These are phyloP conservation scores for Biscogniauxia marginata DNA, from an alignment of 2,329 filamentous ascomycete genomes.

Conservation along the genomic window DNA sequence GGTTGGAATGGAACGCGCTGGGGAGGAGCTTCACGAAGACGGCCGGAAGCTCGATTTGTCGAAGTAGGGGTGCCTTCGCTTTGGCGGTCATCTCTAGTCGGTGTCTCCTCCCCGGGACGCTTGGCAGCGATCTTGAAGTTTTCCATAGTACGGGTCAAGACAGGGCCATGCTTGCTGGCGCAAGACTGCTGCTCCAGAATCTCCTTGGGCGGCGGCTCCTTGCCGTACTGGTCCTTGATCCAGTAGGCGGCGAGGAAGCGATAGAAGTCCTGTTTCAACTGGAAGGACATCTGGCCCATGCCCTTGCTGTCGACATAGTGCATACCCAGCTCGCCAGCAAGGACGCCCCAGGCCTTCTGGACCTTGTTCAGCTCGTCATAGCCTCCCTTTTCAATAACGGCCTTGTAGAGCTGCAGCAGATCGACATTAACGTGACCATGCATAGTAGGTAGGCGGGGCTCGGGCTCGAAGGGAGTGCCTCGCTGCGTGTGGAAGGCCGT, in stretches of 20 bases:
- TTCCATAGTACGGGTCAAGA: conserved; percentile 76
- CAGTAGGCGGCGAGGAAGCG: conserved; percentile 87
- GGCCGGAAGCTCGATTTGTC: conserved; percentile 58
- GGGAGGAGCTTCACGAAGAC: conserved; percentile 77
- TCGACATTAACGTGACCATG: conserved; percentile 76
- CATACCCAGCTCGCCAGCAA: conserved; percentile 74
- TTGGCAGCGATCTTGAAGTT: conserved; percentile 62
- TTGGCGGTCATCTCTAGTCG: conserved; percentile 60
- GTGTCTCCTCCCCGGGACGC: conserved; percentile 58
- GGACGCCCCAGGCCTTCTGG: conserved; percentile 81
- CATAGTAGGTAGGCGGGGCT: conserved; percentile 62
- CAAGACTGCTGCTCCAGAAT: conserved; percentile 76
- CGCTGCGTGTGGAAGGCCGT: conserved; percentile 73
- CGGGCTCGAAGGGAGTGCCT: conserved; percentile 74
- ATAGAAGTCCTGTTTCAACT: conserved; percentile 85
- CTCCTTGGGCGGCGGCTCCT: conserved; percentile 82
- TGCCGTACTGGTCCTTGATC: conserved; percentile 72
- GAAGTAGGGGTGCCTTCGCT: conserved; percentile 49
- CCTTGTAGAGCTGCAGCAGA: conserved; percentile 74
- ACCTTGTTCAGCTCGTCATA: conserved; percentile 83
- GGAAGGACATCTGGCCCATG: conserved; percentile 75
- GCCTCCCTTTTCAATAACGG: conserved; percentile 73
- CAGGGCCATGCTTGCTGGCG: conserved; percentile 77
- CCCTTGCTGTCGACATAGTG: conserved; percentile 64
- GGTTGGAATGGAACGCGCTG: conserved; percentile 84